Conservation (phyloP, 1,139 yeast genomes). For the Candida smagusa region DNA sequence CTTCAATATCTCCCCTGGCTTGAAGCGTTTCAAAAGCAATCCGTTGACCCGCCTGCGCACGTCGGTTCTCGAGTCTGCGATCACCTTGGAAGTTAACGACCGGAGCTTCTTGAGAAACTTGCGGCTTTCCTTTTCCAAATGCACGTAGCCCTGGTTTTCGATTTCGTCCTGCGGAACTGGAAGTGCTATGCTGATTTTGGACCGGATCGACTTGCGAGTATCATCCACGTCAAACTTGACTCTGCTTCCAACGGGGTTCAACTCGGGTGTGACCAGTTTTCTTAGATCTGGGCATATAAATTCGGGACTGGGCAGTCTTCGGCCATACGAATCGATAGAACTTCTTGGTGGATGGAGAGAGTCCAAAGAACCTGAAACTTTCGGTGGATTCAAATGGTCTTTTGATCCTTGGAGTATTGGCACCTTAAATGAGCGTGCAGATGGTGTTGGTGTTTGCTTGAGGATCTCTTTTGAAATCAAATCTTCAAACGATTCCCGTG, state of each 20-base stretch:
- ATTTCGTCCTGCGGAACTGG: conserved; percentile 14
- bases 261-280: not conserved
- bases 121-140: conserved; percentile 21
- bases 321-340: not conserved
- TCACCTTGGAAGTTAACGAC: conserved; percentile 21
- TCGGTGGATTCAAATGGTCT: no score
- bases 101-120: conserved; percentile 21
- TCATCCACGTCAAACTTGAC: conserved; percentile 6
- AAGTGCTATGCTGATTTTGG: conserved; percentile 11
- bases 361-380: no score
- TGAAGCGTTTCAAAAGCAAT: conserved; percentile 25
- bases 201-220: not conserved
- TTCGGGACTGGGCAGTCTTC: not conserved
- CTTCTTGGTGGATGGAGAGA: no score
- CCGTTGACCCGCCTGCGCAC: conserved; percentile 19
- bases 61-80: conserved; percentile 18
- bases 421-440: no score
- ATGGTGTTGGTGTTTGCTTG: no score
- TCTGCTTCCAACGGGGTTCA: not conserved
- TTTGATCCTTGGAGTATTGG: no score
- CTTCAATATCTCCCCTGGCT: conserved; percentile 61
- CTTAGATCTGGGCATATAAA: not conserved
- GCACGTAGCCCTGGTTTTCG: conserved; percentile 9
- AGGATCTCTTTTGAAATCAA: no score
- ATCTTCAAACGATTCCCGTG: no score